Evolutionary conservation across 768 basidiomycete genomes (phyloP).

Genomic region (Tephrocybe sp.): DNA sequence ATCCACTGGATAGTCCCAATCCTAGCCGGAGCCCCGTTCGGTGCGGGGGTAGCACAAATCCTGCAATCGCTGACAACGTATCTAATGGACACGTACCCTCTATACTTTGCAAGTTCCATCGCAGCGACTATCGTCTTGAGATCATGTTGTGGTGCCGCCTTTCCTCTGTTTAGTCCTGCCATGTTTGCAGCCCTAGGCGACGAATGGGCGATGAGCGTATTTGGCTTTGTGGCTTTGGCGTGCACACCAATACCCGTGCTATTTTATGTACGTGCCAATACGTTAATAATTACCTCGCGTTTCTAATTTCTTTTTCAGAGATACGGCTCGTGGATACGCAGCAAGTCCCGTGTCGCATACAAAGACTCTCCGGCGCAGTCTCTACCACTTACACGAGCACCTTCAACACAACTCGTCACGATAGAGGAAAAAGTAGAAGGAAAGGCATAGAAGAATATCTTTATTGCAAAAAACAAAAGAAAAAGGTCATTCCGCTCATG

Average conservation of each 20-base stretch:
- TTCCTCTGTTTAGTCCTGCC: constrained; percentile 55
- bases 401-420: constrained; percentile 10
- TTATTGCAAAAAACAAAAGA: no score
- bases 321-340: constrained; percentile 48
- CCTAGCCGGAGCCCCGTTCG: constrained; percentile 66
- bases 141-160: constrained; percentile 58
- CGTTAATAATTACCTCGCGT: neutral
- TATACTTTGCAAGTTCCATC: constrained; percentile 66
- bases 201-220: constrained; percentile 52
- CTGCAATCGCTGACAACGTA: constrained; percentile 66
- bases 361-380: constrained; percentile 26
- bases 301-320: constrained; percentile 30
- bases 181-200: constrained; percentile 55
- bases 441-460: no score
- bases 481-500: neutral
- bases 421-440: constrained; percentile 18
- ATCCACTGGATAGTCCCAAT: constrained; percentile 70
- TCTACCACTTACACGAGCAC: neutral
- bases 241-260: constrained; percentile 57
- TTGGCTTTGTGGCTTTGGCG: constrained; percentile 46
- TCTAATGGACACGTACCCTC: constrained; percentile 67
- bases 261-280: constrained; percentile 44
- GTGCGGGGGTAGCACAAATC: constrained; percentile 59
- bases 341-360: constrained; percentile 42
- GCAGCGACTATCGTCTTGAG: constrained; percentile 68